These are phyloP conservation scores for Fraxinus platypoda DNA, from an alignment of 305 asterid genomes.

Conservation along the genomic window DNA sequence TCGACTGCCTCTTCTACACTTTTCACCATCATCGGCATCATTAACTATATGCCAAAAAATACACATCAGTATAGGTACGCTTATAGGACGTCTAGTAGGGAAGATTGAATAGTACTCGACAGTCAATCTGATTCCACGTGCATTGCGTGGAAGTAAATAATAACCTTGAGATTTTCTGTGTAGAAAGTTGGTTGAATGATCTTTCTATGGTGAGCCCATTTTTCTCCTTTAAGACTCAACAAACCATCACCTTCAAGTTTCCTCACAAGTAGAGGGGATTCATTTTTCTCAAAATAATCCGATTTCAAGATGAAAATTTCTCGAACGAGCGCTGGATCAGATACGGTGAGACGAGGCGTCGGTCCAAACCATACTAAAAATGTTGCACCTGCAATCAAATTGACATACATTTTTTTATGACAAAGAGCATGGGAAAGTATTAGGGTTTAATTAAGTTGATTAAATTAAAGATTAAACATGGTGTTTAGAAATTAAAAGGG, in stretches of 20 bases:
- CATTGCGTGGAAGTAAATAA: not conserved
- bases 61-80: not conserved
- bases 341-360: constrained; percentile 65
- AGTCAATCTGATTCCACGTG: not conserved
- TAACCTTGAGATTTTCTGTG: constrained; percentile 82
- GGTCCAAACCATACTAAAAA: constrained; percentile 93
- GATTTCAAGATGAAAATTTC: constrained; percentile 71
- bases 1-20: constrained; percentile 59
- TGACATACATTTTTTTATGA: not conserved
- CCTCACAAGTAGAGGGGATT: constrained; percentile 67
- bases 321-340: constrained; percentile 73
- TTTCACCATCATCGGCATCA: constrained; percentile 78
- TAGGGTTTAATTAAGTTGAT: not conserved
- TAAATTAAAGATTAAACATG: not conserved
- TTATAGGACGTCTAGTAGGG: not conserved
- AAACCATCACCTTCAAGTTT: constrained; percentile 94
- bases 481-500: constrained; percentile 35
- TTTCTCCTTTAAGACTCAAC: constrained; percentile 74
- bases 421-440: constrained; percentile 23
- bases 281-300: constrained; percentile 76
- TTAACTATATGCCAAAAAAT: constrained; percentile 38
- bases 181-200: constrained; percentile 83
- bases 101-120: not conserved
- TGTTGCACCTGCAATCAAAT: constrained; percentile 51
- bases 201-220: constrained; percentile 96